Conservation (phyloP, 192 early-diverging fungal species). For the Paraglomus occultum region DNA sequence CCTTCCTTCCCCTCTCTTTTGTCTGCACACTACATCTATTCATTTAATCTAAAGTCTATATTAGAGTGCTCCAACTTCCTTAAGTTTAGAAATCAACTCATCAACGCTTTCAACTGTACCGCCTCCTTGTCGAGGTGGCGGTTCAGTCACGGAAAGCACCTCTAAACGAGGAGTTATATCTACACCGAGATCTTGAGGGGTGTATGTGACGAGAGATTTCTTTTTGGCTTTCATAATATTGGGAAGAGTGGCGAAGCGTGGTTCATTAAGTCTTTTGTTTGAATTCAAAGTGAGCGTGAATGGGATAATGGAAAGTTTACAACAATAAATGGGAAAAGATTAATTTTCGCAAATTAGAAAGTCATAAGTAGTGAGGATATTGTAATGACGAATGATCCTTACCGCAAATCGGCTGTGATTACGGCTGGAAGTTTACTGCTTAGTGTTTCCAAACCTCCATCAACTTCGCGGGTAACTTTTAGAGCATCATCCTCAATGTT, state of each 20-base stretch:
- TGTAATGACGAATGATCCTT: slow-evolving; percentile 11
- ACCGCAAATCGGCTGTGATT: slow-evolving; percentile 93
- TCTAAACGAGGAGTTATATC: slow-evolving; percentile 82
- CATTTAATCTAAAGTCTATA: background rate
- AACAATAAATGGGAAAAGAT: slow-evolving; percentile 19
- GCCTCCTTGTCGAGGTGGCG: slow-evolving; percentile 89
- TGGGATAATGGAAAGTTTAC: too few relatives aligned
- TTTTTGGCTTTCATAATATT: slow-evolving; percentile 99
- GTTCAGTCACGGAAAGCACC: slow-evolving; percentile 89
- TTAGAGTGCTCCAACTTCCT: slow-evolving; percentile 31
- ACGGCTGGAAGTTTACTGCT: slow-evolving; percentile 82
- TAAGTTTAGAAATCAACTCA: slow-evolving; percentile 87
- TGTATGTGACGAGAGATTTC: slow-evolving; percentile 84
- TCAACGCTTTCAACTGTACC: slow-evolving; percentile 90
- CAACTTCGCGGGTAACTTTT: slow-evolving; percentile 92
- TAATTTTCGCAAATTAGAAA: background rate
- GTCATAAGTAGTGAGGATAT: slow-evolving; percentile 18
- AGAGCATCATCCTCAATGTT: slow-evolving; percentile 67
- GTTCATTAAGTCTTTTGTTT: slow-evolving; percentile 77
- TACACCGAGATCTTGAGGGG: slow-evolving; percentile 77
- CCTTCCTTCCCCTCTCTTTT: too few relatives aligned
- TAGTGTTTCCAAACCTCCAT: slow-evolving; percentile 96
- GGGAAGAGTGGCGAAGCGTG: slow-evolving; percentile 92
- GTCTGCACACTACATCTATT: too few relatives aligned
- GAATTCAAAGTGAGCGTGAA: background rate